Evolutionary conservation across 1,139 yeast species (phyloP), one percentile per base, ranked within the genome.

Genomic region (Arxiozyma slooffiae): DNA sequence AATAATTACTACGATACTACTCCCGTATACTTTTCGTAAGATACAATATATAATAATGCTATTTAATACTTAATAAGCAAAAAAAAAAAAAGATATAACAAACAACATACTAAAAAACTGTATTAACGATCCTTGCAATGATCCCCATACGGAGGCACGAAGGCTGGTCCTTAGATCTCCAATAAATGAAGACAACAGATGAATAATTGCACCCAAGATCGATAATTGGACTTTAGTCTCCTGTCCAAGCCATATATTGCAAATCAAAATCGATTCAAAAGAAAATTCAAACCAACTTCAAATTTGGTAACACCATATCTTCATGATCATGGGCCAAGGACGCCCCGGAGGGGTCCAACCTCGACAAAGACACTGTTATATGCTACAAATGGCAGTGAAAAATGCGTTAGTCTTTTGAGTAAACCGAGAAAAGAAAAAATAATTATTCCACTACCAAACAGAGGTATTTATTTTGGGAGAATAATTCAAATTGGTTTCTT

Each of bases 171-270:
- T 81, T 79, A 78, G 82, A 71, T 70, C 70, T 58, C 59, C 55
- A 57, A 68, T 68, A 67, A 68, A 67, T 68, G 67, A 66, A 39
- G 38, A 68, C 70, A 67, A 61, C 71, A 67, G 73, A 80, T 79
- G 85, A 75, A 72, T 69, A 74, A 81, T 81, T 80, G 89, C 89
- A 82, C 89, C 89, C 89, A 80, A 82, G 89, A 82, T 75, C 80
- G 73, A 76, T 68, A 68, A 59, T 46, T 43, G 49, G 45, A 50
- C 52, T 71, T 76, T 75, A 58, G 58, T 81, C 86, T 82, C 81
- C 87, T 80, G 85, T 75, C 78, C 85, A 76, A 60, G 67, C 71
- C 44, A 54, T 49, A 54, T 20, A 17, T 11, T 30, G 40, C 41
- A 37, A 24, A 41, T 34, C 4, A 20, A 40, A 17, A 16, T 23